A percentile compares a stretch with the other conserved stretches of the same genome.
Evolutionary conservation across 106 monocot species (phyloP).

Genomic region (Acorus gramineus): DNA sequence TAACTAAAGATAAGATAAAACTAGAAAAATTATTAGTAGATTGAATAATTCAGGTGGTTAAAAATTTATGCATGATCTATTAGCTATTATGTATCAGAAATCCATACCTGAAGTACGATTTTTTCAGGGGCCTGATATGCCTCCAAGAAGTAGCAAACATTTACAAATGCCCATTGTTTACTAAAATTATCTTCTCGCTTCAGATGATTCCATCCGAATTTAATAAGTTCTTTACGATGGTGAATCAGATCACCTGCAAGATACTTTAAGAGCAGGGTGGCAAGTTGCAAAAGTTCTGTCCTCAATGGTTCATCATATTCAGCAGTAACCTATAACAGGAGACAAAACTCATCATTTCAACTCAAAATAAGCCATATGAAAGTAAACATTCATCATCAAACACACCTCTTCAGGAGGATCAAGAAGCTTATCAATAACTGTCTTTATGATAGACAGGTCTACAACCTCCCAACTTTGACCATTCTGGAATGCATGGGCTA

Average conservation of each 20-base stretch:
- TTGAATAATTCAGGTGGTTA: no score
- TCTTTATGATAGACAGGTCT: slow-evolving; percentile 77
- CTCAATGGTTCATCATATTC: slow-evolving; percentile 97
- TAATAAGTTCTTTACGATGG: slow-evolving; percentile 96
- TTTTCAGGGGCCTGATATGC: slow-evolving; percentile 99
- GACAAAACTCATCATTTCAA: background rate
- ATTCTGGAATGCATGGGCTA: slow-evolving; percentile 90
- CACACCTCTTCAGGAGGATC: slow-evolving; percentile 98
- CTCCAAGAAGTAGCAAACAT: slow-evolving; percentile 98
- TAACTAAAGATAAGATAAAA: no score
- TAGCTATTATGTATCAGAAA: background rate
- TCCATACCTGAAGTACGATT: slow-evolving; percentile 84
- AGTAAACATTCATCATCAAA: background rate
- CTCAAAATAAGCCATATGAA: background rate
- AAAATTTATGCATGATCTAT: no score
- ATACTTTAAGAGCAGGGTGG: slow-evolving; percentile 92
- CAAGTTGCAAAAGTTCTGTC: slow-evolving; percentile 93
- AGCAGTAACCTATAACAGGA: slow-evolving; percentile 63
- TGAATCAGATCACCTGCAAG: slow-evolving; percentile 87
- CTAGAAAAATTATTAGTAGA: no score
- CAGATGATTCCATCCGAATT: slow-evolving; percentile 99
- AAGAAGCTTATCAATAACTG: slow-evolving; percentile 95
- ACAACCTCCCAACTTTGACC: slow-evolving; percentile 93
- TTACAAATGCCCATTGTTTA: slow-evolving; percentile 99
- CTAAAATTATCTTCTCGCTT: slow-evolving; percentile 99